Evolutionary conservation across 2,329 filamentous ascomycete species (phyloP).

Genomic region (Thermothelomyces thermophilus): DNA sequence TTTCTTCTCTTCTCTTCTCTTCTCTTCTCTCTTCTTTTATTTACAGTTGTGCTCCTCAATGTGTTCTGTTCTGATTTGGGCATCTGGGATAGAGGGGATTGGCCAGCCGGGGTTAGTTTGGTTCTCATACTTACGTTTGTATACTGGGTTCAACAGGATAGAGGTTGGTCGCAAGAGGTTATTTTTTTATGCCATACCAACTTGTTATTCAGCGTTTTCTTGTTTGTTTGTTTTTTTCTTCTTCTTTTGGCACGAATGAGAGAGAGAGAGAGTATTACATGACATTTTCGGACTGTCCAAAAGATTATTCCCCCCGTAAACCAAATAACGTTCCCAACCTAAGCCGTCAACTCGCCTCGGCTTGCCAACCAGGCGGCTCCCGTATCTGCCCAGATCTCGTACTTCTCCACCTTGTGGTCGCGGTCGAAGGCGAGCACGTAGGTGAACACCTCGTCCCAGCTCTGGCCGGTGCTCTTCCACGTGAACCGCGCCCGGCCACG

Average conservation of each 20-base stretch:
- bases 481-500: conserved; percentile 30
- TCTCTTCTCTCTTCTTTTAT: not conserved
- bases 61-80: not conserved
- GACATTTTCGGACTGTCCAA: too few species aligned
- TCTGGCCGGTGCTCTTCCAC: conserved; percentile 28
- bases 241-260: not conserved
- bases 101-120: not conserved
- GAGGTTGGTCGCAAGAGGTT: conserved; percentile 8
- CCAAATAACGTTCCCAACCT: too few species aligned
- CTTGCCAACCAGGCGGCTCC: conserved; percentile 42
- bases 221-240: not conserved
- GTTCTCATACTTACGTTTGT: not conserved
- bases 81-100: not conserved
- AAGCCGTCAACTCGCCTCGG: conserved; percentile 40
- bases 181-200: not conserved
- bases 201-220: too few species aligned
- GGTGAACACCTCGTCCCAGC: conserved; percentile 33
- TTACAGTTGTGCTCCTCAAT: not conserved
- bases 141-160: conserved; percentile 4
- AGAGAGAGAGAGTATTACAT: too few species aligned
- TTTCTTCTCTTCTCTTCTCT: not conserved
- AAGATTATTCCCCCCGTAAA: too few species aligned
- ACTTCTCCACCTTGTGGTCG: conserved; percentile 25
- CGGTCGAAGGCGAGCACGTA: conserved; percentile 30
- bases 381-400: conserved; percentile 35